Evolutionary conservation across 176 grass and related monocot genomes (phyloP), one percentile per base, ranked within the genome.

Genomic region (Triticum timopheevii): DNA sequence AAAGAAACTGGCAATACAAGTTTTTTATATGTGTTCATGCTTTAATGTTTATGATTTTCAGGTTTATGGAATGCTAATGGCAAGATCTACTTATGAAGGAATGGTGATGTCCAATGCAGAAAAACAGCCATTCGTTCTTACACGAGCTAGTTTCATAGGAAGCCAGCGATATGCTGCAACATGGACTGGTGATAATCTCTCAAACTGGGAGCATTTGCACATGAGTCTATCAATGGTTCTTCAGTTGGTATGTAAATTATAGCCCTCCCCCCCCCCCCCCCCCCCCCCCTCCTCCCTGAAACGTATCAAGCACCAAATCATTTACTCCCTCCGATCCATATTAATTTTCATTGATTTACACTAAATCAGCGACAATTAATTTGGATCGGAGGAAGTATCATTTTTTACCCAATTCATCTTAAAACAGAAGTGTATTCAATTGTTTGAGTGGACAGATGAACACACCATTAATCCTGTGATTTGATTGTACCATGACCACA

Each of bases 1-100:
- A 24, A 75, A 62, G 75, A 74, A 23, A 27, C 24, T 30, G 4
- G 39, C n/a, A 8, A 31, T 80, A 40, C 25, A 8, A 5, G 24
- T 25, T 54, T 80, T 69, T 86, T 61, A 20, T 75, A 49, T 36
- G 10, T 12, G 45, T 70, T 50, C 71, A 56, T 82, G 54, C 44
- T 77, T 77, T 78, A n/a, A 25, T 72, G 13, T 31, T 13, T 52
- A 70, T 73, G 69, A 50, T 65, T 52, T 90, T 84, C 83, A 98
- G 96, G 96, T 94, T 59, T 98, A 95, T 71, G 91, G 96, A 85
- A 92, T 98, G 96, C 84, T 98, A 56, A 98, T 95, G 96, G 93
- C 93, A 84, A 92, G 93, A 85, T 94, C 93, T 78, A 98, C 96
- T 58, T 87, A 91, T 62, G 92, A 98, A 80, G 96, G 96, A 86